A percentile compares a stretch with the other conserved stretches of the same genome.
These are phyloP conservation scores for Zygosaccharomyces rouxii DNA, from an alignment of 805 yeast species.

Conservation along the genomic window DNA sequence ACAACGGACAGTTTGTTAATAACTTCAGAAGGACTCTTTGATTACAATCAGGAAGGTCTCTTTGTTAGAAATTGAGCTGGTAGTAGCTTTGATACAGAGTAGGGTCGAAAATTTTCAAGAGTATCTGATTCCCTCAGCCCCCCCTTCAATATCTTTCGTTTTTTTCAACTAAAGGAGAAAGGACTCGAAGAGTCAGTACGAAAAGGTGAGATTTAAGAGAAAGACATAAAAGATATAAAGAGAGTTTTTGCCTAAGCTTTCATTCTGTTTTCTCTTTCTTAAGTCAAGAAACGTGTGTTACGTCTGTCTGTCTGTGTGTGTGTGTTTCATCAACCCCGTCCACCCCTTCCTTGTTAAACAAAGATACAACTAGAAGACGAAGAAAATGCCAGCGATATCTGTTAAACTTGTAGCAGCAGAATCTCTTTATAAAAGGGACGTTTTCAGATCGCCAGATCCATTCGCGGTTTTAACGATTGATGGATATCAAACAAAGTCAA, in stretches of 20 bases:
- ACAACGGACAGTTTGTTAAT: background rate
- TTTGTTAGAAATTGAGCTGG: background rate
- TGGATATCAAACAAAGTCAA: constrained; percentile 92
- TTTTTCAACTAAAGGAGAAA: background rate
- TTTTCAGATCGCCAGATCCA: constrained; percentile 94
- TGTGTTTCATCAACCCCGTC: no score
- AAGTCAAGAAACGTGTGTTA: no score
- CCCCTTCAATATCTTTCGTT: background rate
- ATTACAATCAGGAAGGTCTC: no score
- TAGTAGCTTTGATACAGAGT: background rate
- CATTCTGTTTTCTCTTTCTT: no score
- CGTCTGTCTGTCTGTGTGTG: no score
- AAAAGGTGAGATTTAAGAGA: no score
- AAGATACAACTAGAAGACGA: background rate
- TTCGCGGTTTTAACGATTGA: constrained; percentile 97
- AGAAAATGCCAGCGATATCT: constrained; percentile 38
- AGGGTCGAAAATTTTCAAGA: no score
- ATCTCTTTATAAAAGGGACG: constrained; percentile 90
- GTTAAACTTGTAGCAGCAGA: constrained; percentile 93
- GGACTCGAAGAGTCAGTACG: background rate
- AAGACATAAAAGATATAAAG: no score
- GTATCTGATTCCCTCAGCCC: background rate
- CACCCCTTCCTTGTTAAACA: constrained; percentile 1
- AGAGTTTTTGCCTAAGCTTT: no score
- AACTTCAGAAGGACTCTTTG: background rate